Percentiles rank a stretch among this genome's conserved stretches.
These are phyloP conservation scores for Neonectria hederae DNA, from an alignment of 2,329 filamentous ascomycete genomes.

Conservation along the genomic window DNA sequence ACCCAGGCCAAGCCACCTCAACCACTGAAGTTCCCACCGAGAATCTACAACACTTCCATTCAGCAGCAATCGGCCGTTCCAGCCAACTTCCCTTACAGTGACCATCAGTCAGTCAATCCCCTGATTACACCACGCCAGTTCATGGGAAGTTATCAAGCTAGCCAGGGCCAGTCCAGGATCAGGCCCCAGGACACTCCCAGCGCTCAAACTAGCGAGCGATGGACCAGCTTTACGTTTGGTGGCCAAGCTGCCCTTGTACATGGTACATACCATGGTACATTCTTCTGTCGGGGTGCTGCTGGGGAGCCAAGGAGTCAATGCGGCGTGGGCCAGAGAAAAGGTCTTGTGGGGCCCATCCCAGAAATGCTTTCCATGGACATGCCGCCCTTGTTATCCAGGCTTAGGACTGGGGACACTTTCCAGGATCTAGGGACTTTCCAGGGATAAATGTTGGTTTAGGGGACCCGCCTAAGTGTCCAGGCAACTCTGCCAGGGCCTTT, in stretches of 20 bases:
- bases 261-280: neutral
- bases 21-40: neutral
- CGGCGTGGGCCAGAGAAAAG: constrained; percentile 12
- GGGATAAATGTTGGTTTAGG: constrained; percentile 11
- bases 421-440: constrained; percentile 24
- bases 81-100: neutral
- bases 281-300: constrained; percentile 1
- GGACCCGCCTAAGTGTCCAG: constrained; percentile 19
- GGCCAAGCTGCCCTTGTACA: neutral
- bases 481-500: constrained; percentile 37
- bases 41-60: neutral
- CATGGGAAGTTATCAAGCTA: neutral
- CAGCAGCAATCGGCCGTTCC: neutral
- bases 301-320: constrained; percentile 6
- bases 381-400: constrained; percentile 6
- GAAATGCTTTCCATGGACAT: constrained; percentile 9
- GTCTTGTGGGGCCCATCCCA: constrained; percentile 18
- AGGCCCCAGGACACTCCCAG: neutral
- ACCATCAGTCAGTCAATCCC: neutral
- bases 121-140: constrained; percentile 14
- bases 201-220: constrained; percentile 1
- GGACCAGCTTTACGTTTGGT: neutral
- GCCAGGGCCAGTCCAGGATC: neutral
- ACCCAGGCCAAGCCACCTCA: neutral
- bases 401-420: constrained; percentile 24